These are phyloP conservation scores for Colletotrichum magnum DNA, from an alignment of 2,329 filamentous ascomycete species.

Conservation along the genomic window DNA sequence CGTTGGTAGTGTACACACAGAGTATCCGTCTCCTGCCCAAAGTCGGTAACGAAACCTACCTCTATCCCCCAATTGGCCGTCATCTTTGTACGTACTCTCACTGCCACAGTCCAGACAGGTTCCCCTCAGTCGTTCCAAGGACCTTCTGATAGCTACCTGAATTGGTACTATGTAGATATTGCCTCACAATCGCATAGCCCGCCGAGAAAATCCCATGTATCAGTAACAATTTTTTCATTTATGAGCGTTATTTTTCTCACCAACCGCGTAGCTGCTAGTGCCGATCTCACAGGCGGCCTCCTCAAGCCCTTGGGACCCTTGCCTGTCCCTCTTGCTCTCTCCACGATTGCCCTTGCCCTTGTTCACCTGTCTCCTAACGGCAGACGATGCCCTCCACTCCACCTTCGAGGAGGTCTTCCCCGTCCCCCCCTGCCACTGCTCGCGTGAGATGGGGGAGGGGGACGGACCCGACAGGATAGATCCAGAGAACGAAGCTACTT, in stretches of 20 bases:
- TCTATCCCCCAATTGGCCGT: slow-evolving; percentile 1
- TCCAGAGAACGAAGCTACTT: not conserved
- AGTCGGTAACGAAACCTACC: too few relatives aligned
- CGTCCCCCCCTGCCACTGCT: not conserved
- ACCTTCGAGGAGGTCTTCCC: too few relatives aligned
- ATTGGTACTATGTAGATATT: not conserved
- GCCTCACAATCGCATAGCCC: not conserved
- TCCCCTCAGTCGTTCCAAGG: not conserved
- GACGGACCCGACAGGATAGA: slow-evolving; percentile 23
- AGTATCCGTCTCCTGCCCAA: too few relatives aligned
- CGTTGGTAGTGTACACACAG: not conserved
- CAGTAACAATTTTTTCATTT: too few relatives aligned
- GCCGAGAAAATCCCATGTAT: too few relatives aligned
- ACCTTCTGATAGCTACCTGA: not conserved
- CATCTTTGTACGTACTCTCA: slow-evolving; percentile 23
- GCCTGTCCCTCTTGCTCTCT: slow-evolving; percentile 14
- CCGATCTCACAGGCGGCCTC: slow-evolving; percentile 34
- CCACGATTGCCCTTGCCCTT: slow-evolving; percentile 30
- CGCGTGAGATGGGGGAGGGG: slow-evolving; percentile 5
- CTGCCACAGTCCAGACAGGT: not conserved
- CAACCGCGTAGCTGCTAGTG: slow-evolving; percentile 3
- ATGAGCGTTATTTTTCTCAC: not conserved
- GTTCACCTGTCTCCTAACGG: slow-evolving; percentile 2
- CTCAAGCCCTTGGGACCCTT: slow-evolving; percentile 6
- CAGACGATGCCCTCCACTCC: not conserved